phyloP scores from a whole-genome alignment of 192 early-diverging fungal species.

The Coemansia sp. region DNA sequence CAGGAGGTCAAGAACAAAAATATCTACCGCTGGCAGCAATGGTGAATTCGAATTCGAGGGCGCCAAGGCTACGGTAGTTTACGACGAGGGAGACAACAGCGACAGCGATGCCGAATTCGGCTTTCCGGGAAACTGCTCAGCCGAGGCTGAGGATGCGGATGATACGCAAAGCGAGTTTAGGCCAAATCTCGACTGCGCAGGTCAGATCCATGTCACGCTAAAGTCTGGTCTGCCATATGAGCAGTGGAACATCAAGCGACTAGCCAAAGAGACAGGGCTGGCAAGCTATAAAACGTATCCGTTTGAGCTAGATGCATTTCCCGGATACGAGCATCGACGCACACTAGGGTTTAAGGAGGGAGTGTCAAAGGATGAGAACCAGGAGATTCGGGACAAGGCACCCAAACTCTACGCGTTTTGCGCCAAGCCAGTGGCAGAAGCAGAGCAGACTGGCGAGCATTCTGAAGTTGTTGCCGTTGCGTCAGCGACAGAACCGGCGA shows the following conservation, averaged over 20 bases:
- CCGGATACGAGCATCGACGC: slow-evolving; percentile 87
- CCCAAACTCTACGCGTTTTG: slow-evolving; percentile 74
- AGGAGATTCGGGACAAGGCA: slow-evolving; percentile 65
- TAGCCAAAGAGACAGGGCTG: slow-evolving; percentile 70
- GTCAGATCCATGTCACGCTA: slow-evolving; percentile 78
- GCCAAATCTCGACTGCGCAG: slow-evolving; percentile 15
- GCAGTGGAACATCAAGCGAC: slow-evolving; percentile 74
- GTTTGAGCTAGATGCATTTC: slow-evolving; percentile 68
- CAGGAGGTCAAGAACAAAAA: too few species aligned
- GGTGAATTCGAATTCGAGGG: slow-evolving; percentile 37
- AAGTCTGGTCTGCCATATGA: slow-evolving; percentile 86
- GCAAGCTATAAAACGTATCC: slow-evolving; percentile 52
- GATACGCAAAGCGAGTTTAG: background rate
- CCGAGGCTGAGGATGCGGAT: slow-evolving; percentile 14
- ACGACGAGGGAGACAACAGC: slow-evolving; percentile 2
- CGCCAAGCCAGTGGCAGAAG: slow-evolving; percentile 1
- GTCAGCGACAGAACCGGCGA: background rate
- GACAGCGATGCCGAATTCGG: slow-evolving; percentile 1
- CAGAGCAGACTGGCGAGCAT: background rate
- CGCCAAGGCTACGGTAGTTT: slow-evolving; percentile 21
- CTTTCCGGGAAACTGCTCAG: background rate
- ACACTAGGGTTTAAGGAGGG: slow-evolving; percentile 93
- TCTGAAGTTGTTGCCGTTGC: background rate
- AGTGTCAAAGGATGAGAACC: slow-evolving; percentile 66
- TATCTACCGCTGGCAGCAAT: too few species aligned